These are phyloP conservation scores for Agapanthus africanus DNA, from an alignment of 106 monocot species.

Conservation along the genomic window DNA sequence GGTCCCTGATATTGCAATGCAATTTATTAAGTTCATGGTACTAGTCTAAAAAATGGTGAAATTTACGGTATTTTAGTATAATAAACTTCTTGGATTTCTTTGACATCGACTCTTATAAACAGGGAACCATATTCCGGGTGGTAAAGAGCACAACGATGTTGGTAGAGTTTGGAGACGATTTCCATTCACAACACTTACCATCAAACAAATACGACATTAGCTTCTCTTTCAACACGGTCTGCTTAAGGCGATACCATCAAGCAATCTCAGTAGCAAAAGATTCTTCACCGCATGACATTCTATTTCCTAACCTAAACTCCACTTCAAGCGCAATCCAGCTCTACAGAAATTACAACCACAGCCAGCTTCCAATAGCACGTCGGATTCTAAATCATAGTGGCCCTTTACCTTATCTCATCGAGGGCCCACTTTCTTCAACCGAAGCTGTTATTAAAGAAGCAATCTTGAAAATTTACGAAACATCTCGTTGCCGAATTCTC, in stretches of 20 bases:
- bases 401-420: constrained; percentile 26
- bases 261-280: constrained; percentile 22
- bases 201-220: constrained; percentile 30
- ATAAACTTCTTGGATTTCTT: no score
- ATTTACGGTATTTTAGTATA: no score
- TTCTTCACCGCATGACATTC: constrained; percentile 21
- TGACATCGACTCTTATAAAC: no score
- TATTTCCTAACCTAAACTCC: constrained; percentile 14
- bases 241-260: constrained; percentile 31
- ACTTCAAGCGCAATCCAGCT: not conserved
- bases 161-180: constrained; percentile 31
- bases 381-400: constrained; percentile 15
- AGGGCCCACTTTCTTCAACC: constrained; percentile 15
- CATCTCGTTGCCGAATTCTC: constrained; percentile 15
- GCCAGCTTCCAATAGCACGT: no score
- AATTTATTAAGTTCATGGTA: no score
- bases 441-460: constrained; percentile 11
- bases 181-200: constrained; percentile 28
- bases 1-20: no score
- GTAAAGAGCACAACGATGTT: constrained; percentile 7
- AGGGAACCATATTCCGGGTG: constrained; percentile 21
- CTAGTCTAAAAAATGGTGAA: no score
- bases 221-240: constrained; percentile 51
- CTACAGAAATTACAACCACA: not conserved
- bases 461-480: constrained; percentile 14